Conservation (phyloP, 805 yeast genomes). For the Cyberlindnera americana region DNA sequence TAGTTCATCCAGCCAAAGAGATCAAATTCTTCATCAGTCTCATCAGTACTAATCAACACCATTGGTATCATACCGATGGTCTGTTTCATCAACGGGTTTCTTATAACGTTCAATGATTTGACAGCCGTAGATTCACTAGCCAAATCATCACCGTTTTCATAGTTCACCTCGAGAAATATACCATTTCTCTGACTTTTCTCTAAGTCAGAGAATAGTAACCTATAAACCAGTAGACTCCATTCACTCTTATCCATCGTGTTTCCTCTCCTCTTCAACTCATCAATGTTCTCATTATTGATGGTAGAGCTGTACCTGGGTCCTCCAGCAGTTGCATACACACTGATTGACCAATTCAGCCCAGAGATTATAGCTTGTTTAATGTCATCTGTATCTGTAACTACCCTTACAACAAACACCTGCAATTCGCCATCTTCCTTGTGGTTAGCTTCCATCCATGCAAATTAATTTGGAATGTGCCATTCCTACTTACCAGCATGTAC, state of each 20-base stretch:
- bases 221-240: conserved; percentile 14
- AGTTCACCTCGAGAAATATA: not conserved
- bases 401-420: not conserved
- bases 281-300: not conserved
- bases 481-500: not conserved
- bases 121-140: conserved; percentile 1
- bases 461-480: too few relatives aligned
- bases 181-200: not conserved
- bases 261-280: conserved; percentile 1
- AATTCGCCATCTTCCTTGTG: not conserved
- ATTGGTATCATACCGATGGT: conserved; percentile 13
- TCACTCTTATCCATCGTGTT: conserved; percentile 8
- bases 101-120: not conserved
- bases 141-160: conserved; percentile 2
- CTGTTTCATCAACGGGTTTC: conserved; percentile 5
- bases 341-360: conserved; percentile 10
- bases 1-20: conserved; percentile 22
- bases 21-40: conserved; percentile 16
- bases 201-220: conserved; percentile 11
- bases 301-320: not conserved
- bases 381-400: conserved; percentile 1
- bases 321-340: conserved; percentile 13
- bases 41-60: conserved; percentile 5
- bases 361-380: conserved; percentile 1
- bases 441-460: too few relatives aligned